Evolutionary conservation across 305 asterid genomes (phyloP).

Genomic region (Fraxinus nigra): DNA sequence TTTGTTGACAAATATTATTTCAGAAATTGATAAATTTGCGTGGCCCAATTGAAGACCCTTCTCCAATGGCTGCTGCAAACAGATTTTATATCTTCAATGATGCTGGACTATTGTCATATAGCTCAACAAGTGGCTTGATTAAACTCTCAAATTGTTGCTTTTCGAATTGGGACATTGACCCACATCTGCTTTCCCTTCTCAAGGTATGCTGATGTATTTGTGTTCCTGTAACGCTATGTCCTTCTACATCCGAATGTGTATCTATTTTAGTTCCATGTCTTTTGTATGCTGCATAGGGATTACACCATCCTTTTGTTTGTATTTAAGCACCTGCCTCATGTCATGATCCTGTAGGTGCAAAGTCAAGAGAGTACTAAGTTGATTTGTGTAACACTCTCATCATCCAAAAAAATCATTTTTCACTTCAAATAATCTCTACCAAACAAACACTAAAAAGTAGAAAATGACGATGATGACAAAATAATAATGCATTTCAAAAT

Average conservation of each 20-base stretch:
- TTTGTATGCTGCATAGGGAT: neutral
- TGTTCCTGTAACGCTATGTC: neutral
- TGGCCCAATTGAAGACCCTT: constrained; percentile 86
- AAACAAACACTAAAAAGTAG: neutral
- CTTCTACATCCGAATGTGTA: neutral
- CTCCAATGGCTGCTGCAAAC: constrained; percentile 66
- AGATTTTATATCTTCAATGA: constrained; percentile 61
- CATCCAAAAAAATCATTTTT: neutral
- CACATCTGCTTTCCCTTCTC: constrained; percentile 72
- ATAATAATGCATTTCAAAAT: neutral
- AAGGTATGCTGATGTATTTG: constrained; percentile 52
- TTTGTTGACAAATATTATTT: constrained; percentile 33
- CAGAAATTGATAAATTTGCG: constrained; percentile 55
- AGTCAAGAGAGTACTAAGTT: neutral
- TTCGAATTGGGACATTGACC: constrained; percentile 63
- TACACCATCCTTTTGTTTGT: neutral
- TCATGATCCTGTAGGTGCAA: neutral
- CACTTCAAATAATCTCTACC: neutral
- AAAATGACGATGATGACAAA: neutral
- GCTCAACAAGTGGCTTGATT: constrained; percentile 72
- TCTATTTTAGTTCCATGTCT: neutral
- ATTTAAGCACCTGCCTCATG: neutral
- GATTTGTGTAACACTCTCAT: neutral
- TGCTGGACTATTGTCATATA: constrained; percentile 59
- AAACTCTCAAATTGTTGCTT: constrained; percentile 65